Base-by-base conservation (phyloP, 1,139 yeast species). In the Pneumocystis wakefieldiae region DNA sequence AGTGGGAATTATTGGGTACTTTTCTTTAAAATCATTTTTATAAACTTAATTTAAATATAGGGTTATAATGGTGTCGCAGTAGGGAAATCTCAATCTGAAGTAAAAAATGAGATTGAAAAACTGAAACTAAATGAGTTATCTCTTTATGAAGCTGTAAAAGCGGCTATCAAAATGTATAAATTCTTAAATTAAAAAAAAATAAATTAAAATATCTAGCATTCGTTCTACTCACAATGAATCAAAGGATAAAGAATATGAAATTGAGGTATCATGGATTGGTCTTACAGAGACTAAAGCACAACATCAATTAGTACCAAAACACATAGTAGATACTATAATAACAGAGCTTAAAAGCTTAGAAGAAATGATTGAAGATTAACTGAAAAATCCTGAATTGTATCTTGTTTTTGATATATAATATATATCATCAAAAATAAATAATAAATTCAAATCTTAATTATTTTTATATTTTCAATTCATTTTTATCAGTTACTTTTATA, bases 11-110 rank as follows among this genome's bases (percentile, higher is more conserved):
- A 85, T 72, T 92, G 98, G 97, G 69, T 67, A 63, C 14, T 48
- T 48, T 48, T 19, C n/a, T 32, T 32, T 37, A 39, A 57, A 57
- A 24, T 12, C 14, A 57, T 57, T 39, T 29, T 57, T 24, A 39
- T 24, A 57, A 39, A 37, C 19, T 39, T 37, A 62, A 60, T 29
- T 19, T 48, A 48, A 8, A 58, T 39, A 48, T 42, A 68, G 68
- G 99, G 99, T 60, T 94, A 92, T 76, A 81, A 82, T 63, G 98
- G 97, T 64, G 96, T 97, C 61, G 98, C 98, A 42, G 84, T 97
- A 4, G 99, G 99, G 67, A 94, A 92, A 75, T 98, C 98, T 60
- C 84, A 97, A 74, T 98, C 92, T 76, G 83, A 89, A 35, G 98
- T 98, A 65, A 91, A 90, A 76, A 87, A 92, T 28, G 98, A 94